Base-by-base conservation (phyloP, 176 grass and related monocot species). In the Oryza meyeriana region DNA sequence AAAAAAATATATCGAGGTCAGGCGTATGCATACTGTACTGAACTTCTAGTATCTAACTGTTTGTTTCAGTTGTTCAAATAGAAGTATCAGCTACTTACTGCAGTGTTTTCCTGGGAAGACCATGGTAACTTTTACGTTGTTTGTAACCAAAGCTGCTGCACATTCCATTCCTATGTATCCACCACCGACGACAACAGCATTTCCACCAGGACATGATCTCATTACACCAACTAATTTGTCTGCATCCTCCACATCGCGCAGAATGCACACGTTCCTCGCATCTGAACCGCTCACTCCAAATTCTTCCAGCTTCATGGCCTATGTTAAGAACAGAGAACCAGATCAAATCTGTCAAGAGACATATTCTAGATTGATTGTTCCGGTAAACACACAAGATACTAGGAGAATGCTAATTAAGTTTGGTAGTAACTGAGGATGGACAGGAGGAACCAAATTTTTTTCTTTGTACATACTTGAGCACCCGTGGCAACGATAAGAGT, bases 111-210 rank as follows among this genome's bases (percentile, higher is more conserved):
- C 88, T 61, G 90, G 92, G 67, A 98, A 98, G 72, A 95, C 84
- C 84, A 94, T 87, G 75, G 88, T 93, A 29, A 93, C 92, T 69
- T 98, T 94, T 61, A 98, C 86, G 72, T 72, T 67, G 70, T 98
- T 94, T 42, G 81, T 80, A 52, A 89, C 86, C 42, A 98, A 71
- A 48, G 95, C 95, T 9, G 95, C 92, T 24, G 95, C 76, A 69
- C 92, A 98, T 84, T 98, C 92, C 95, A 98, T 93, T 6, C 95
- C 92, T 67, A 94, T 93, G 84, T 94, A 98, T 29, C 95, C 95
- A 47, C 92, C 95, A 69, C 92, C 92, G 58, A 98, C 77, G 12
- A 98, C 86, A 18, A 94, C 79, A 38, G 90, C 92, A 42, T 92
- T 82, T 63, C 91, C 91, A 36, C 72, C 81, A 39, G 78, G 74